Base-by-base conservation (phyloP, 2,329 filamentous ascomycete genomes). In the Beauveria australis region DNA sequence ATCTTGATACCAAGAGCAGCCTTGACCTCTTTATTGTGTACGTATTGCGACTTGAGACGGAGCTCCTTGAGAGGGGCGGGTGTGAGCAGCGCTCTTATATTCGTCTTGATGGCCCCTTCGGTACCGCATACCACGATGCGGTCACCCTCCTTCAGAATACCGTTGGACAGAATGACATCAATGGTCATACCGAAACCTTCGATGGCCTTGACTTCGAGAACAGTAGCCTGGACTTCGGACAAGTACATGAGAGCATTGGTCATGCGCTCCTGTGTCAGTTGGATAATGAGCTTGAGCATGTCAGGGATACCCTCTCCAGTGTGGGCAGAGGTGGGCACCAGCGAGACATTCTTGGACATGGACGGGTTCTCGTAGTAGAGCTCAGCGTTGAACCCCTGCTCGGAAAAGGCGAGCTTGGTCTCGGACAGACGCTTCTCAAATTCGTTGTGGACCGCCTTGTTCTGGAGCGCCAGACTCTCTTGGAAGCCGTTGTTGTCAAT, bases 11-110 rank as follows among this genome's bases (percentile, higher is more conserved):
- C 94, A 70, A 99, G 84, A 9, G 94, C 92, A 22, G 95, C 94
- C 81, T 97, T 99, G 78, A 97, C 92, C 75, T 96, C 92, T 80
- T 99, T 97, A 80, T 99, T 97, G 80, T 99, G 95, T 33, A 99
- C 93, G 70, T 99, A 99, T 64, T 88, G 84, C 3, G 92, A 96
- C 78, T 97, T 97, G 69, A 99, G 85, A 73, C 95, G 92, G 65
- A 99, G 77, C 74, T 99, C 94, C 72, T 91, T 94, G 72, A 99
- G 86, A 63, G 92, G 90, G 12, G 92, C 92, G 1, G 94, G 94
- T 3, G 94, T 99, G 57, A 99, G 81, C 28, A 99, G 82, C 16
- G 94, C 95, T 77, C 94, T 86, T 69, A 99, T 94, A 67, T 97
- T 97, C 7, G 94, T 99, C 63, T 88, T 85, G 72, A 99, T 99